Conservation (phyloP, 345 rosid genomes). For the Atalantia buxifolia region DNA sequence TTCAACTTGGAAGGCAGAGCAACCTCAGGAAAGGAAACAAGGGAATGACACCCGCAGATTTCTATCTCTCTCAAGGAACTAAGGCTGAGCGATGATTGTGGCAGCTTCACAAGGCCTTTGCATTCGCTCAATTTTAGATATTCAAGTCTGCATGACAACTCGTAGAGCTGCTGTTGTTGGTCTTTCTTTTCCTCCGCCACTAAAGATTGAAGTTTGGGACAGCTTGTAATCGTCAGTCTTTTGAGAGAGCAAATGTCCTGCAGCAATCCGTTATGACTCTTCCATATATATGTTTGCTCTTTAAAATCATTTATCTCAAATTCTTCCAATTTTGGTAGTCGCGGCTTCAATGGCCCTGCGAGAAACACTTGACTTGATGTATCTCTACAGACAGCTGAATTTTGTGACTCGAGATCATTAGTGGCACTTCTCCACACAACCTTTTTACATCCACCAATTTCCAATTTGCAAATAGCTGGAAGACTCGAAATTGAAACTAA, state of each 20-base stretch:
- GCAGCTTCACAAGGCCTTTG: too few relatives aligned
- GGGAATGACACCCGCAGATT: background rate
- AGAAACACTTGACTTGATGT: background rate
- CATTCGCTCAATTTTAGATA: rapidly evolving
- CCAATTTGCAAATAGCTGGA: background rate
- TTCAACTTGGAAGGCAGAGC: background rate
- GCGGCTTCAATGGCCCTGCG: background rate
- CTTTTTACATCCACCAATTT: constrained; percentile 9
- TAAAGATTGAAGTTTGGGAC: background rate
- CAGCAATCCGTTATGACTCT: background rate
- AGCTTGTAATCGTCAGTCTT: background rate
- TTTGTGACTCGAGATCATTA: background rate
- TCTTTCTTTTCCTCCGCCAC: background rate
- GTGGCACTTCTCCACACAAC: background rate
- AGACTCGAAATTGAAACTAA: background rate
- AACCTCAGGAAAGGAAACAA: background rate
- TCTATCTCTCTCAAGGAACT: background rate
- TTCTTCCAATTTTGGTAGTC: background rate
- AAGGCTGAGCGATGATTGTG: too few relatives aligned
- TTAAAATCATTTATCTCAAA: background rate
- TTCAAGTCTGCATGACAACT: too few relatives aligned
- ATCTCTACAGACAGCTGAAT: background rate
- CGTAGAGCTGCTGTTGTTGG: background rate
- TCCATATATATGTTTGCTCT: background rate
- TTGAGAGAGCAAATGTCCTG: background rate